These are phyloP conservation scores for Coelastrella sp. DNA, from an alignment of 139 green algal genomes.

Conservation along the genomic window DNA sequence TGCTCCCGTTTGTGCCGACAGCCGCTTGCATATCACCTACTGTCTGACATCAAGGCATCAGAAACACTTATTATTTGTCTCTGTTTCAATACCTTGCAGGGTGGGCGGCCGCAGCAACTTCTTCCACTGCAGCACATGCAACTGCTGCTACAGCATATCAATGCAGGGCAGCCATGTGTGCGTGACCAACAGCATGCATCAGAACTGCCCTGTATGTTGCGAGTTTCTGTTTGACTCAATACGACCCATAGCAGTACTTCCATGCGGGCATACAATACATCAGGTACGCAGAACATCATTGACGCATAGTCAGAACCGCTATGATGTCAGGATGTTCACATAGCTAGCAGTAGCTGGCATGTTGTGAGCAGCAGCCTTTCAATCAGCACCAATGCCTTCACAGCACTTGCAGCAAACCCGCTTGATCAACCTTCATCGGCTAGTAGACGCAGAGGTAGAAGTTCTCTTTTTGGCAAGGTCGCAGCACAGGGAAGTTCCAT, in stretches of 20 bases:
- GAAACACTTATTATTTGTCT: too few relatives aligned
- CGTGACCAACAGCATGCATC: constrained; percentile 89
- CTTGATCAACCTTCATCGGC: too few relatives aligned
- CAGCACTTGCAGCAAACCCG: background rate
- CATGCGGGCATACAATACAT: constrained; percentile 96
- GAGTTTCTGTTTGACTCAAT: constrained; percentile 96
- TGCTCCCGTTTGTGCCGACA: too few relatives aligned
- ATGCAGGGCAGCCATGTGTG: constrained; percentile 86
- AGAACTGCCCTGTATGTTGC: constrained; percentile 81
- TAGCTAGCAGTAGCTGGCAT: background rate
- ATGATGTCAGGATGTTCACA: background rate
- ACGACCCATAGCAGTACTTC: constrained; percentile 86
- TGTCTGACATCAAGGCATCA: too few relatives aligned
- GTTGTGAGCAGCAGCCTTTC: background rate
- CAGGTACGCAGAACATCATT: constrained; percentile 1
- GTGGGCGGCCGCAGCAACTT: constrained; percentile 91
- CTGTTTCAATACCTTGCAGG: constrained; percentile 38
- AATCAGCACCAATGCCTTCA: background rate
- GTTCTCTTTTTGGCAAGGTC: background rate
- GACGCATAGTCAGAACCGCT: background rate
- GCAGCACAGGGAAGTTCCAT: background rate
- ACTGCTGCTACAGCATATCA: constrained; percentile 88
- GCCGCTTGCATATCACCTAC: too few relatives aligned
- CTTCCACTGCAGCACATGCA: constrained; percentile 94
- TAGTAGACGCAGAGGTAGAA: background rate